Evolutionary conservation across 169 alveolate genomes (phyloP), one percentile per base, ranked within the genome.

Genomic region (Cryptosporidium meleagridis): DNA sequence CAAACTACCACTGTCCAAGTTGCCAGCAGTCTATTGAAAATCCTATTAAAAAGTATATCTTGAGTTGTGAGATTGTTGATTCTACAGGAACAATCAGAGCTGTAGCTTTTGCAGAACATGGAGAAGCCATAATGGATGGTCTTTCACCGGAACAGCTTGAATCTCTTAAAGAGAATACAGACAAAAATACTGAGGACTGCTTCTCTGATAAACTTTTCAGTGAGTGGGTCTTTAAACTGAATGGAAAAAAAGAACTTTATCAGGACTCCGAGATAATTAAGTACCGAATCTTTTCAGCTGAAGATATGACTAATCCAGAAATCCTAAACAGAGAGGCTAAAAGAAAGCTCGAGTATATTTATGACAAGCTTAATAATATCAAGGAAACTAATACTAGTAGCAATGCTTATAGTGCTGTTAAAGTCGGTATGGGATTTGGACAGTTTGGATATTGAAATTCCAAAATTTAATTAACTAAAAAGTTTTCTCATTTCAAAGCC

Each of bases 21-120:
- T 80, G 89, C 70, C 89, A 80, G 18, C 89, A 80, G 29, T 62
- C 89, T 23, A 80, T 80, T 61, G 89, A 80, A 44, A 65, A 80
- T 39, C 89, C 89, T 10, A 4, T 80, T 14, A 80, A 59, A 29
- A 80, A 80, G 75, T 80, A 80, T 33, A 80, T 80, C 52, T 48
- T 80, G 26, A 80, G 89, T 33, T 80, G 89, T 31, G 89, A 80
- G 39, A 59, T 80, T 29, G 69, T 80, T 9, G 89, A 80, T 39
- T 62, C 80, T 9, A 80, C 89, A 1, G 89, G 89, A 33, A 65
- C 89, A 1, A 37, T 80, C 44, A 59, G 89, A 41, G 89, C 89
- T 0, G 89, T 80, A 18, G 89, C 89, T 14, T 80, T 80, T 80
- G 89, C 89, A 26, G 89, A 80, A 65, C 89, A 80, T 31, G 89